Evolutionary conservation across 148 eudicot species (phyloP).

Genomic region (Chenopodium suecicum): DNA sequence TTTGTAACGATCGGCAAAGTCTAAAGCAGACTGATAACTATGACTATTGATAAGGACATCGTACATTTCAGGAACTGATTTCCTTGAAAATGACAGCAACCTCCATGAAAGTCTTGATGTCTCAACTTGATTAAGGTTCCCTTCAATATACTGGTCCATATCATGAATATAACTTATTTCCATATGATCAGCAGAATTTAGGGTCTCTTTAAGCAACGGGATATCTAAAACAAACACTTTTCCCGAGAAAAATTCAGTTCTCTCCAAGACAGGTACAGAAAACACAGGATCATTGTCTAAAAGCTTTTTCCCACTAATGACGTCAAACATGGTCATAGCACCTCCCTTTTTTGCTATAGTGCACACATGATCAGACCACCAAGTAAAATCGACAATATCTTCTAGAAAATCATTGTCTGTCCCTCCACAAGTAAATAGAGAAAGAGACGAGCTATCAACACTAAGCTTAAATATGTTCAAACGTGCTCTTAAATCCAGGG

Average conservation of each 20-base stretch:
- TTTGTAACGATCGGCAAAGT: constrained; percentile 70
- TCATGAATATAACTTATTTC: constrained; percentile 36
- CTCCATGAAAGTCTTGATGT: constrained; percentile 58
- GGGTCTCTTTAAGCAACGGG: constrained; percentile 39
- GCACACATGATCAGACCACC: constrained; percentile 87
- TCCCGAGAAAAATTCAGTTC: constrained; percentile 41
- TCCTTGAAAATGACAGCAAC: constrained; percentile 59
- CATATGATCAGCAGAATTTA: constrained; percentile 26
- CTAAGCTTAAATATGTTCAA: constrained; percentile 57
- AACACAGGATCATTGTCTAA: constrained; percentile 46
- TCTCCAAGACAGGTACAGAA: constrained; percentile 66
- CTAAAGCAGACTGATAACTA: constrained; percentile 68
- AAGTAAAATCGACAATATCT: constrained; percentile 71
- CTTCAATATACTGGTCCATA: constrained; percentile 38
- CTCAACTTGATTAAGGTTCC: constrained; percentile 38
- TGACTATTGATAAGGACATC: constrained; percentile 53
- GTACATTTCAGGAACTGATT: constrained; percentile 77
- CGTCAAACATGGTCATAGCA: constrained; percentile 47
- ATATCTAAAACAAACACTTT: constrained; percentile 68
- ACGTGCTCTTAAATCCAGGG: constrained; percentile 68
- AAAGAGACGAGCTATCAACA: constrained; percentile 40
- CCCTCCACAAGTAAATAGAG: constrained; percentile 37
- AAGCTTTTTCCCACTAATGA: constrained; percentile 40
- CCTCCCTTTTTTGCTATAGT: constrained; percentile 62
- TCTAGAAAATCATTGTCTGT: constrained; percentile 35